Evolutionary conservation across 306 rosid genomes (phyloP).

Genomic region (Potentilla sterilis): DNA sequence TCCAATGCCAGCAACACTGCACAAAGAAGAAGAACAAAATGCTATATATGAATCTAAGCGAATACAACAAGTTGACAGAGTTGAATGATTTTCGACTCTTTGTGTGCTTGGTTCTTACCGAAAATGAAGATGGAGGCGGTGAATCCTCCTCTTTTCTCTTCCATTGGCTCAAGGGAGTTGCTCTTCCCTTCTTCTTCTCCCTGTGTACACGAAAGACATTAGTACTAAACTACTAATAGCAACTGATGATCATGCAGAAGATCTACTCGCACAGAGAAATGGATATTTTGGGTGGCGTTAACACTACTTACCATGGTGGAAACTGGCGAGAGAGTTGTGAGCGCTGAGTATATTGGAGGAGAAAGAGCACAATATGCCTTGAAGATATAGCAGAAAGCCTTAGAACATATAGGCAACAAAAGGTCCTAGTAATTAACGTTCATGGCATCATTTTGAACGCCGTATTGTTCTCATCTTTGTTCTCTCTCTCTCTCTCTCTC

Average conservation of each 20-base stretch:
- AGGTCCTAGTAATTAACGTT: constrained; percentile 36
- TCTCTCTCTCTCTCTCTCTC: constrained; percentile 29
- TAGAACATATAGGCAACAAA: constrained; percentile 3
- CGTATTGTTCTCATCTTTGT: constrained; percentile 19
- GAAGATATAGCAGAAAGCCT: constrained; percentile 2
- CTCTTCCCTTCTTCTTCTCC: constrained; percentile 40
- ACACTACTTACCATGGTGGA: constrained; percentile 11
- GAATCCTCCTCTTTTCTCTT: constrained; percentile 63
- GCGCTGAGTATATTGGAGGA: not conserved
- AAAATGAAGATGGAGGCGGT: constrained; percentile 65
- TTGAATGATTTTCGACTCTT: not conserved
- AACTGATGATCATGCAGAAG: not conserved
- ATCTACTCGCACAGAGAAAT: constrained; percentile 23
- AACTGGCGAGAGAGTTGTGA: not conserved
- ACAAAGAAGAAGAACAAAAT: not conserved
- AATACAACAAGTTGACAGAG: not conserved
- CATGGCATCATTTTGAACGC: constrained; percentile 34
- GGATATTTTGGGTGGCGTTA: constrained; percentile 1
- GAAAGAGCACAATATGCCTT: constrained; percentile 8
- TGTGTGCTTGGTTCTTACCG: constrained; percentile 37
- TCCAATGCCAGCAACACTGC: constrained; percentile 68
- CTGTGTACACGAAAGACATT: constrained; percentile 7
- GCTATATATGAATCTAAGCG: not conserved
- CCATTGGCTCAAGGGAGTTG: constrained; percentile 28
- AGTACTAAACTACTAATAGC: not conserved